phyloP scores from a whole-genome alignment of 768 basidiomycete genomes.

The Candolleomyces eurysporus region DNA sequence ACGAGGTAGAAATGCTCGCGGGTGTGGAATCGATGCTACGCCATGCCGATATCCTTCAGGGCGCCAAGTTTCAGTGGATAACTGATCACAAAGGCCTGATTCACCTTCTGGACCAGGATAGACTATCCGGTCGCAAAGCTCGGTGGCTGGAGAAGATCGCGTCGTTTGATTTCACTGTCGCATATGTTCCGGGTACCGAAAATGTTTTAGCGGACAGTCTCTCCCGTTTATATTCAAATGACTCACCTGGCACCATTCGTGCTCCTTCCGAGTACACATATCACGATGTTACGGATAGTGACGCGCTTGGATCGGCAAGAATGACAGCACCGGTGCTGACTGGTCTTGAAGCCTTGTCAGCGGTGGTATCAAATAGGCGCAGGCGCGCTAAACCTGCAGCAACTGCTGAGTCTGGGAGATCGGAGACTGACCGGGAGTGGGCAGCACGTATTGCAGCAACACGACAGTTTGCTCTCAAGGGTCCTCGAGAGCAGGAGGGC shows the following conservation, averaged over 20 bases:
- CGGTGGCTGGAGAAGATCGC: conserved; percentile 38
- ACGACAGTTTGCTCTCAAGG: not conserved
- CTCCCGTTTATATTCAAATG: conserved; percentile 27
- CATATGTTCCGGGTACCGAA: conserved; percentile 30
- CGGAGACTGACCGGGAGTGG: conserved; percentile 23
- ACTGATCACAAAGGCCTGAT: conserved; percentile 33
- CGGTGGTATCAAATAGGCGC: conserved; percentile 12
- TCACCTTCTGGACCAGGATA: conserved; percentile 28
- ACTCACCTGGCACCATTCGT: conserved; percentile 18
- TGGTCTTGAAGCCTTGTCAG: not conserved
- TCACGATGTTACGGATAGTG: conserved; percentile 14
- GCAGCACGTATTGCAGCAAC: conserved; percentile 13
- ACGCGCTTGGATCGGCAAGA: not conserved
- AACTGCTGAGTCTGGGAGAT: conserved; percentile 9
- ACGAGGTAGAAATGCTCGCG: conserved; percentile 36
- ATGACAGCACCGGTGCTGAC: not conserved
- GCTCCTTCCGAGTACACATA: conserved; percentile 18
- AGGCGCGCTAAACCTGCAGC: too few relatives aligned
- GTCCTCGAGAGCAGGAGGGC: not conserved
- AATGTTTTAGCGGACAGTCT: conserved; percentile 41
- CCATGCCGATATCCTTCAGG: conserved; percentile 26
- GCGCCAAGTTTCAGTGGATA: conserved; percentile 24
- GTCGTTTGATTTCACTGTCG: conserved; percentile 35
- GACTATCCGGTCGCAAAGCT: conserved; percentile 33
- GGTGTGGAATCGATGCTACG: conserved; percentile 33